phyloP scores from a whole-genome alignment of 2,329 filamentous ascomycete genomes.

The Claviceps paspali region DNA sequence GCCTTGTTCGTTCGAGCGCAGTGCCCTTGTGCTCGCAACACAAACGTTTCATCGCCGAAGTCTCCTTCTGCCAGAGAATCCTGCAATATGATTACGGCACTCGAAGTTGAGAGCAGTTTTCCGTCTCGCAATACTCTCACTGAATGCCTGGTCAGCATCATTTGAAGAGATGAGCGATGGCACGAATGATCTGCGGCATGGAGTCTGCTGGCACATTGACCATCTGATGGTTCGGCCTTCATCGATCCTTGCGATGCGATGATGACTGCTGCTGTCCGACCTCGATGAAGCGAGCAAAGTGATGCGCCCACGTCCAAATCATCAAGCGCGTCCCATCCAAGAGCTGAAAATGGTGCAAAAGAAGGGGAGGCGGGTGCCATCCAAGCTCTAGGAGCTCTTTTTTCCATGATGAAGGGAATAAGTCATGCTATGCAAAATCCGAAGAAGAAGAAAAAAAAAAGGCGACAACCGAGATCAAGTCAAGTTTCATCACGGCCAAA shows the following conservation, averaged over 20 bases:
- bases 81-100: constrained; percentile 18
- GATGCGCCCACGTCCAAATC: constrained; percentile 32
- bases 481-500: neutral
- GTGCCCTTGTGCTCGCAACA: constrained; percentile 2
- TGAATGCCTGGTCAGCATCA: constrained; percentile 38
- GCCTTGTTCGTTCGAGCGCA: constrained; percentile 6
- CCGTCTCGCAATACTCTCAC: constrained; percentile 31
- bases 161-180: too few species aligned
- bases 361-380: too few species aligned
- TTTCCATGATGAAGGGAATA: neutral
- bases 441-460: neutral
- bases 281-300: constrained; percentile 30
- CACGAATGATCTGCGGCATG: constrained; percentile 11
- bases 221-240: constrained; percentile 1
- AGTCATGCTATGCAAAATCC: neutral
- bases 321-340: too few species aligned
- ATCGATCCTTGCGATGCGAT: constrained; percentile 5
- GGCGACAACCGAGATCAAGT: neutral
- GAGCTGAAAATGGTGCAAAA: too few species aligned
- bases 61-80: constrained; percentile 17
- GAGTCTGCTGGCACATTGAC: constrained; percentile 3
- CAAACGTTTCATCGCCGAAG: constrained; percentile 7
- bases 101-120: constrained; percentile 46
- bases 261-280: constrained; percentile 2
- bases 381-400: too few species aligned